These are phyloP conservation scores for Vanrija humicola DNA, from an alignment of 1,284 basidiomycete species.

Conservation along the genomic window DNA sequence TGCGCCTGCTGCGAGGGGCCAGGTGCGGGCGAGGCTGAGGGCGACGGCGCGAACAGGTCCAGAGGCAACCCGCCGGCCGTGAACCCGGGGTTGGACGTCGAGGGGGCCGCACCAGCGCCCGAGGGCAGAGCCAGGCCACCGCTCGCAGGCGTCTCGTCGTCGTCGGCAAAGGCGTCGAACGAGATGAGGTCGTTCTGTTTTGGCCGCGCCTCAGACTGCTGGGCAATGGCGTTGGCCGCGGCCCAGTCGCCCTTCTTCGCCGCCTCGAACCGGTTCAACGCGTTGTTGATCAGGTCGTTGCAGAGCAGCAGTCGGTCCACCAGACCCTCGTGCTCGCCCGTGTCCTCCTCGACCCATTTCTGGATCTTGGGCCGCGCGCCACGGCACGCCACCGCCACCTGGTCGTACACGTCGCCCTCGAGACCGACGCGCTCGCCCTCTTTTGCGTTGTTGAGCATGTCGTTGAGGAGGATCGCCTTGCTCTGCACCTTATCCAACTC, in stretches of 20 bases:
- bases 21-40: constrained; percentile 25
- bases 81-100: constrained; percentile 23
- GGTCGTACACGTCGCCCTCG: constrained; percentile 92
- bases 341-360: constrained; percentile 92
- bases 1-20: constrained; percentile 8
- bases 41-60: constrained; percentile 47
- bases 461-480: constrained; percentile 89
- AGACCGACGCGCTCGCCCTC: constrained; percentile 69
- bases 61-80: constrained; percentile 46
- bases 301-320: constrained; percentile 91
- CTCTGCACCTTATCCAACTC: constrained; percentile 94
- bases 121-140: constrained; percentile 40
- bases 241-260: constrained; percentile 82
- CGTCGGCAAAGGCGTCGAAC: constrained; percentile 49
- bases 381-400: constrained; percentile 80
- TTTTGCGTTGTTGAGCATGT: constrained; percentile 93
- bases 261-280: constrained; percentile 82
- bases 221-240: constrained; percentile 38
- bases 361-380: constrained; percentile 90
- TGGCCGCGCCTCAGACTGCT: constrained; percentile 9
- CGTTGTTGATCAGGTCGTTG: constrained; percentile 96
- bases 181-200: constrained; percentile 43
- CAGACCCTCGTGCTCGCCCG: constrained; percentile 72
- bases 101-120: constrained; percentile 21
- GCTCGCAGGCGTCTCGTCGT: constrained; percentile 26